Base-by-base conservation (phyloP, 2,329 filamentous ascomycete genomes). In the Talaromyces verruculosus region DNA sequence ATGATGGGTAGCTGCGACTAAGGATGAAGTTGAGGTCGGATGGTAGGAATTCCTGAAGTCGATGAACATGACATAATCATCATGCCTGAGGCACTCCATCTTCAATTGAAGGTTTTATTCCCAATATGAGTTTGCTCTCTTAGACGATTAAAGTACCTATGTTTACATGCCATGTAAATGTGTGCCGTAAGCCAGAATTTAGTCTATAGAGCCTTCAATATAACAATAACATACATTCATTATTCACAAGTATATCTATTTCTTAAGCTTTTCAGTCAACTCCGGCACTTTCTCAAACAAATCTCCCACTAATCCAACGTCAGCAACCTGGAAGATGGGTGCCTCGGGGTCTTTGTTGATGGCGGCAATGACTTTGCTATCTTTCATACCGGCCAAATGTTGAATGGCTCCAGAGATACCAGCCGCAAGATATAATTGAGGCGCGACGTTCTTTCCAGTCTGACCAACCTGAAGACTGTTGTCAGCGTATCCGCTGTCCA, bases 301-400 rank as follows among this genome's bases (percentile, higher is more conserved):
- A 82, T 99, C 95, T 47, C 93, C 94, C 5, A 99, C 94, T 62
- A 99, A 83, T 13, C 95, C 95, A 63, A 98, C 93, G 80, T 99
- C 95, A 4, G 95, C 95, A 67, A 99, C 88, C 81, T 99, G 95
- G 85, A 99, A 99, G 72, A 99, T 99, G 35, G 95, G 95, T 65
- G 95, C 95, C 79, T 99, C 95, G 4, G 89, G 84, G 76, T 99
- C 95, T 84, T 99, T 99, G 85, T 99, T 99, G 76, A 99, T 98
- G 15, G 92, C 92, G 25, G 94, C 95, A 82, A 99, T 99, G 67
- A 99, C 95, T 84, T 99, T 99, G 84, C 93, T 97, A 77, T 99
- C 95, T 86, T 99, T 99, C 95, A 99, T 99, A 76, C 95, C 95
- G 37, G 95, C 95, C 80, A 99, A 81, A 84, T 99, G 95, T 82